Percentiles rank a stretch among this genome's conserved stretches.
These are phyloP conservation scores for Pseudopithomyces maydicus DNA, from an alignment of 2,329 filamentous ascomycete species.

Conservation along the genomic window DNA sequence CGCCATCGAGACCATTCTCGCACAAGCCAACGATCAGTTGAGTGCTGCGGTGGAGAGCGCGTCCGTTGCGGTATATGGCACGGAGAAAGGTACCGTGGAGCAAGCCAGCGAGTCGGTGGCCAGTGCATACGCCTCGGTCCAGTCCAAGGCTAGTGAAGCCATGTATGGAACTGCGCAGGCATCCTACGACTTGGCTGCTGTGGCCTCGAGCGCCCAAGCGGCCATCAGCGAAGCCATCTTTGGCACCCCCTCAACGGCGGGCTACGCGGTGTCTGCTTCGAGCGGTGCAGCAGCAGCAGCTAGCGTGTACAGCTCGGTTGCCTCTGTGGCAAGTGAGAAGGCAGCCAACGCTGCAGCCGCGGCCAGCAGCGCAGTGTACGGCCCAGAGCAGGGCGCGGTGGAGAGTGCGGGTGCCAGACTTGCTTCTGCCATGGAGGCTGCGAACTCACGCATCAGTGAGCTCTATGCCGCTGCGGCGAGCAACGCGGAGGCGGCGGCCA, in stretches of 20 bases:
- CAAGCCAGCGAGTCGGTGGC: conserved; percentile 60
- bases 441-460: conserved; percentile 48
- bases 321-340: conserved; percentile 52
- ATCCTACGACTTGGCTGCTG: conserved; percentile 58
- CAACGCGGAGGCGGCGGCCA: conserved; percentile 54
- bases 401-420: conserved; percentile 52
- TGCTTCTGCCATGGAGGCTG: conserved; percentile 50
- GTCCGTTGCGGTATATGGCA: conserved; percentile 63
- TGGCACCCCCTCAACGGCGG: conserved; percentile 56
- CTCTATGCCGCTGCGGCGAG: conserved; percentile 44
- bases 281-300: conserved; percentile 51
- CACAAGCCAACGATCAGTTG: conserved; percentile 61
- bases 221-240: conserved; percentile 63
- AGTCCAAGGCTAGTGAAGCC: conserved; percentile 57
- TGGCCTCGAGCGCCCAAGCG: conserved; percentile 59
- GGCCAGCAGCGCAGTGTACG: conserved; percentile 54
- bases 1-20: conserved; percentile 62
- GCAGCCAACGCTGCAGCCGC: conserved; percentile 36
- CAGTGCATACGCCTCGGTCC: conserved; percentile 57
- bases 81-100: conserved; percentile 58
- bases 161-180: conserved; percentile 62
- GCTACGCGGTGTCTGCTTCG: conserved; percentile 50
- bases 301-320: conserved; percentile 52
- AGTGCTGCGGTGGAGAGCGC: conserved; percentile 64
- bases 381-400: conserved; percentile 52